These are phyloP conservation scores for Aspergillus fructus DNA, from an alignment of 2,329 filamentous ascomycete genomes.

Conservation along the genomic window DNA sequence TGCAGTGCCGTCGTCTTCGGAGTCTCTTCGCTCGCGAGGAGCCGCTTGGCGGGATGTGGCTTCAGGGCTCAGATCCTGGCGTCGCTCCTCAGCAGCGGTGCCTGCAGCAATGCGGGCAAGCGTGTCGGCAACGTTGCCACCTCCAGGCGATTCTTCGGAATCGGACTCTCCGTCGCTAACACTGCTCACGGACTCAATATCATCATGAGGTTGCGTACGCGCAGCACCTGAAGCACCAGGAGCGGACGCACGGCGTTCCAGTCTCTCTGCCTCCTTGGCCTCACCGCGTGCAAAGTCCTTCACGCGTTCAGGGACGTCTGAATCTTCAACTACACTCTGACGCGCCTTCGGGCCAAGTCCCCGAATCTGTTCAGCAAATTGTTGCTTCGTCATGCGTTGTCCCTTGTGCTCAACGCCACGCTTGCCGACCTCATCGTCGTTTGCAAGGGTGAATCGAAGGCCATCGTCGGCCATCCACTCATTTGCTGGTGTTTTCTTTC, in stretches of 20 bases:
- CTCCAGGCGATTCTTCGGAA: slow-evolving; percentile 22
- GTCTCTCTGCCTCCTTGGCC: slow-evolving; percentile 26
- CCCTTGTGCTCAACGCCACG: slow-evolving; percentile 48
- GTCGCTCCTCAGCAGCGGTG: slow-evolving; percentile 40
- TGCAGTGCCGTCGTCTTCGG: slow-evolving; percentile 45
- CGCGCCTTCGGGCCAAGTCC: slow-evolving; percentile 60
- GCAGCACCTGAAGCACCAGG: slow-evolving; percentile 14
- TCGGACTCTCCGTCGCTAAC: slow-evolving; percentile 25
- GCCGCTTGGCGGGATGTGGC: slow-evolving; percentile 18
- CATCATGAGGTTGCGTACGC: slow-evolving; percentile 16
- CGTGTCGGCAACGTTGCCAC: slow-evolving; percentile 38
- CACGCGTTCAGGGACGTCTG: slow-evolving; percentile 40
- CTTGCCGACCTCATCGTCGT: slow-evolving; percentile 36
- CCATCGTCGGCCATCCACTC: slow-evolving; percentile 48
- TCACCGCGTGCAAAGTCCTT: slow-evolving; percentile 38
- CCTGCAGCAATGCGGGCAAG: slow-evolving; percentile 36
- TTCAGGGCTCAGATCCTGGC: slow-evolving; percentile 34
- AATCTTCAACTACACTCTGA: slow-evolving; percentile 45
- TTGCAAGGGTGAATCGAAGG: slow-evolving; percentile 62
- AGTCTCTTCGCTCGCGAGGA: slow-evolving; percentile 33
- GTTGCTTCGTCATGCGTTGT: slow-evolving; percentile 61
- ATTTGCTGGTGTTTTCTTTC: slow-evolving; percentile 28
- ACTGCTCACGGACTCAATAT: slow-evolving; percentile 26
- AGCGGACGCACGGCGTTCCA: slow-evolving; percentile 26
- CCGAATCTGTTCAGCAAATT: slow-evolving; percentile 64